phyloP scores from a whole-genome alignment of 2,329 filamentous ascomycete species.

The Polychaeton citri region DNA sequence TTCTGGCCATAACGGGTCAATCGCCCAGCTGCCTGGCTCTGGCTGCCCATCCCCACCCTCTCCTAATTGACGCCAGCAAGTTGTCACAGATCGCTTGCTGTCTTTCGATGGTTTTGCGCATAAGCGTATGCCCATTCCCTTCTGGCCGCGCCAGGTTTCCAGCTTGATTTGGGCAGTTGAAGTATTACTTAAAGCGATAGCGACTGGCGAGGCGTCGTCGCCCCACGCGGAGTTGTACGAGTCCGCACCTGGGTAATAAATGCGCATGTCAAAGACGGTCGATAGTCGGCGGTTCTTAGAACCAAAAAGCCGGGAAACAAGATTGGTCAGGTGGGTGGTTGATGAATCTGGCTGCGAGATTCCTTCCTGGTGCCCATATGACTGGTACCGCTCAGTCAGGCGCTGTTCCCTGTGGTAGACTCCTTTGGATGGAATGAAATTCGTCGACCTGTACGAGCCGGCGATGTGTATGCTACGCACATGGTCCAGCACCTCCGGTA shows the following conservation, averaged over 20 bases:
- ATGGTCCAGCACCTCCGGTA: constrained; percentile 27
- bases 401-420: background rate
- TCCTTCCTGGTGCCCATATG: background rate
- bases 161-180: constrained; percentile 24
- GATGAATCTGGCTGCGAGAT: background rate
- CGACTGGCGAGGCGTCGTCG: constrained; percentile 24
- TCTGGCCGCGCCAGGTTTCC: constrained; percentile 19
- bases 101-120: constrained; percentile 7
- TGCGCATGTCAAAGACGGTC: constrained; percentile 13
- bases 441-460: constrained; percentile 21
- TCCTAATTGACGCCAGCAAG: constrained; percentile 18
- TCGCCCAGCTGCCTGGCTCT: constrained; percentile 16
- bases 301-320: background rate
- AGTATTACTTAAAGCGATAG: constrained; percentile 24
- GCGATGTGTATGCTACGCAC: constrained; percentile 27
- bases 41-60: constrained; percentile 14
- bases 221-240: constrained; percentile 26
- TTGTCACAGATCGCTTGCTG: constrained; percentile 13
- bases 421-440: constrained; percentile 2
- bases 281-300: background rate
- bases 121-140: constrained; percentile 20
- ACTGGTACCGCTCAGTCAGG: background rate
- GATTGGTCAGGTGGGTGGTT: background rate
- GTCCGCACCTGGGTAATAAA: constrained; percentile 26
- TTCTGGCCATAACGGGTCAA: constrained; percentile 18